A percentile compares a stretch with the other conserved stretches of the same genome.
Evolutionary conservation across 441 rosid genomes (phyloP).

Genomic region (Adansonia grandidieri): DNA sequence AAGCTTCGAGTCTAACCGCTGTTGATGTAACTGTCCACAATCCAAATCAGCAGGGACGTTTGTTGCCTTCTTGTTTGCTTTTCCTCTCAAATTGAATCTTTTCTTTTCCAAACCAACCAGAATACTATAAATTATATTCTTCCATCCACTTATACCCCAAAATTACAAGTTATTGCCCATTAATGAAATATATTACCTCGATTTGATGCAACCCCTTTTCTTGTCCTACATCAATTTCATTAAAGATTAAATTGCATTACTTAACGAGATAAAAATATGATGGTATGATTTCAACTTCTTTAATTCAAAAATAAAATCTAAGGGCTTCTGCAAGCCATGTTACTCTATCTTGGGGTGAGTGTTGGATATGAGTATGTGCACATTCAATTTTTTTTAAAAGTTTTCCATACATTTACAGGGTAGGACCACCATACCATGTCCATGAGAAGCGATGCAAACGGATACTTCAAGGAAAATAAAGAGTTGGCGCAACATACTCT

Average conservation of each 20-base stretch:
- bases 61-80: neutral
- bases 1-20: neutral
- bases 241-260: too few species aligned
- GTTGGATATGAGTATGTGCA: neutral
- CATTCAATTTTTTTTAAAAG: neutral
- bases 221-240: too few species aligned
- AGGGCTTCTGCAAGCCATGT: neutral
- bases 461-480: slow-evolving; percentile 1
- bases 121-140: neutral
- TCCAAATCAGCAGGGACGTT: neutral
- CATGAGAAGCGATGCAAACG: neutral
- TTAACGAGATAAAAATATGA: too few species aligned
- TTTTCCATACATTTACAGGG: slow-evolving; percentile 2
- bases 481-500: neutral
- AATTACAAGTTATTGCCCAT: neutral
- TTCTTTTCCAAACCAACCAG: neutral
- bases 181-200: neutral
- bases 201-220: neutral
- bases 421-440: neutral
- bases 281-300: too few species aligned
- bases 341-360: neutral
- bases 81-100: neutral
- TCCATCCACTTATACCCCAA: neutral
- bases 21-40: neutral
- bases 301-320: too few species aligned